These are phyloP conservation scores for Trichoderma virens DNA, from an alignment of 495 filamentous ascomycete species.

Conservation along the genomic window DNA sequence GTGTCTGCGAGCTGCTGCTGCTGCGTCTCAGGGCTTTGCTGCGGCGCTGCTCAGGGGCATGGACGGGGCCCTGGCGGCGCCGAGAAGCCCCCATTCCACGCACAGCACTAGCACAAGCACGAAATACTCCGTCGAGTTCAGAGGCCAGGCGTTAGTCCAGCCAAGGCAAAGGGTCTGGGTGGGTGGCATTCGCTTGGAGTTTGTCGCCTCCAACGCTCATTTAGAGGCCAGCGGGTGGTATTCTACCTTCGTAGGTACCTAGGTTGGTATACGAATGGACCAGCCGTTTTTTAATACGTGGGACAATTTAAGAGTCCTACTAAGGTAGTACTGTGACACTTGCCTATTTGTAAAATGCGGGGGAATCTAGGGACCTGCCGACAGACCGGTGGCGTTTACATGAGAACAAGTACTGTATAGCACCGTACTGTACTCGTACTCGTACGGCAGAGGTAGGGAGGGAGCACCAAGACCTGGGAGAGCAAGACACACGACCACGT, in stretches of 20 bases:
- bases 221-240: too few relatives aligned
- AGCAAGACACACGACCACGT: too few relatives aligned
- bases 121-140: not conserved
- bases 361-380: slow-evolving; percentile 9
- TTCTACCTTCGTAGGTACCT: not conserved
- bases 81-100: not conserved
- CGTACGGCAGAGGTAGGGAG: too few relatives aligned
- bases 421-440: too few relatives aligned
- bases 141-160: not conserved
- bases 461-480: too few relatives aligned
- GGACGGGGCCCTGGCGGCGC: not conserved
- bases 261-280: too few relatives aligned
- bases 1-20: not conserved
- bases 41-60: not conserved
- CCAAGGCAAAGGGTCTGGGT: too few relatives aligned
- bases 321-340: not conserved
- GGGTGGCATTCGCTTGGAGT: slow-evolving; percentile 7
- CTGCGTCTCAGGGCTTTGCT: not conserved
- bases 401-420: not conserved
- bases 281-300: too few relatives aligned
- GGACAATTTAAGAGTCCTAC: not conserved
- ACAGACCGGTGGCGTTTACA: not conserved
- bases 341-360: slow-evolving; percentile 5
- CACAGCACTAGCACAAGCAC: not conserved
- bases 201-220: too few relatives aligned